Conservation (phyloP, 2,329 filamentous ascomycete genomes). For the Colletotrichum orbiculare region DNA sequence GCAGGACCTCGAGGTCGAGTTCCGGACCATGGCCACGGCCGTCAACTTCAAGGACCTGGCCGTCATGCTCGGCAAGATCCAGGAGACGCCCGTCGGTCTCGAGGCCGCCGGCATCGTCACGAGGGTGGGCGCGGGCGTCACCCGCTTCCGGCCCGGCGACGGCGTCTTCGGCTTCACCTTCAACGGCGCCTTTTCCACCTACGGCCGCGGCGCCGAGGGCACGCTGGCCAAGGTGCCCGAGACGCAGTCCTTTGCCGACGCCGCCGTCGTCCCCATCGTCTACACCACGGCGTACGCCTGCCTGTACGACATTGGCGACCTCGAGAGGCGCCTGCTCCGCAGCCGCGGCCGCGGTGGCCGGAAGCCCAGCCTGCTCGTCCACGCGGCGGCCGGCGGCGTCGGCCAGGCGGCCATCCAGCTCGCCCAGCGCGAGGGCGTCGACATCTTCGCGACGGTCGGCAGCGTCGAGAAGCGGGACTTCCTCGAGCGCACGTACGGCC, state of each 20-base stretch:
- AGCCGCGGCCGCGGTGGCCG: not conserved
- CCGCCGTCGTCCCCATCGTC: conserved; percentile 48
- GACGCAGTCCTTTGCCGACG: conserved; percentile 48
- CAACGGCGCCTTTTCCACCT: conserved; percentile 35
- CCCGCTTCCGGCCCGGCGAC: conserved; percentile 46
- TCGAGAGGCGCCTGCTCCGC: conserved; percentile 42
- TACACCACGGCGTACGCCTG: conserved; percentile 47
- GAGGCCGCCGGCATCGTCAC: conserved; percentile 48
- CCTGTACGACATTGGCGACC: conserved; percentile 44
- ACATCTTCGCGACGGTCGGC: conserved; percentile 55
- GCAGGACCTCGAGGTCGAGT: conserved; percentile 37
- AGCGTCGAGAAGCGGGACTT: conserved; percentile 49
- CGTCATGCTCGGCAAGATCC: conserved; percentile 41
- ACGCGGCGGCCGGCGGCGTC: conserved; percentile 50
- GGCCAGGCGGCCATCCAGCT: conserved; percentile 53
- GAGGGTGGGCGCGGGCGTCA: conserved; percentile 43
- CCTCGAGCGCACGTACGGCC: conserved; percentile 49
- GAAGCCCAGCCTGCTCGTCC: conserved; percentile 48
- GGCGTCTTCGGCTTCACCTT: conserved; percentile 37
- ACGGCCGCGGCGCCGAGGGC: conserved; percentile 34
- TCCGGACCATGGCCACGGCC: conserved; percentile 41
- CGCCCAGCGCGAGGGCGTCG: conserved; percentile 49
- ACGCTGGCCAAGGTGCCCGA: conserved; percentile 47
- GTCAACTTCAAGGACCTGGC: conserved; percentile 42
- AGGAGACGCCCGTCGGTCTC: conserved; percentile 39